Evolutionary conservation across 768 basidiomycete genomes (phyloP), one percentile per base, ranked within the genome.

Genomic region (Plicaturopsis crispa): DNA sequence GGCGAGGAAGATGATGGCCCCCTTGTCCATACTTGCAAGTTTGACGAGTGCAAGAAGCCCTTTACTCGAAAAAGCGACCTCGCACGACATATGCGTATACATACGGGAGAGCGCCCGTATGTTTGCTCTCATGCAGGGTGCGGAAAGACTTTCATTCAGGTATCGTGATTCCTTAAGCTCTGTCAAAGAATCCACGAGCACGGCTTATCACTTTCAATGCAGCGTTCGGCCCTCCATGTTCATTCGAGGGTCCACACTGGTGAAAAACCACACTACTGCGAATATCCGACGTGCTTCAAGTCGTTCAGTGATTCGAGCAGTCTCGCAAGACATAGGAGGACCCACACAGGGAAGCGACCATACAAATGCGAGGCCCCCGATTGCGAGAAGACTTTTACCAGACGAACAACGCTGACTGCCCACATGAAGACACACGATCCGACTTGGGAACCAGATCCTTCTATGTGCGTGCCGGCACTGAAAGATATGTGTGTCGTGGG

Each of bases 91-190:
- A 84, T 78, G 69, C 77, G 87, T 31, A 91, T 91, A 65, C 89
- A 93, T 50, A 91, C 89, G 0, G 89, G 89, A 13, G 89, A 92
- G 57, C 72, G 89, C 36, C 89, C 89, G 3, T 91, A 85, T 56
- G 65, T 79, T 10, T 92, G 88, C 48, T 65, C 68, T 23, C 70
- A 85, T 48, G 51, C 60, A 20, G 80, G 78, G 20, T 92, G 89
- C 41, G 85, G 86, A 36, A 93, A 92, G 67, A 84, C 84, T 3
- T 93, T 93, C 50, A 91, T 93, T 50, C 89, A 93, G 75, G 89
- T 88, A 57, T 39, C n/a, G n/a, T n/a, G n/a, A 58, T 51, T 22
- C 38, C 33, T 34, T 22, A 22, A 34, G 24, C 23, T 24, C 28
- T 39, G 18, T 5, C 26, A 33, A 19, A 33, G 33, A 18, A 13